Evolutionary conservation across 345 rosid genomes (phyloP).

Genomic region (Lepidium sativum): DNA sequence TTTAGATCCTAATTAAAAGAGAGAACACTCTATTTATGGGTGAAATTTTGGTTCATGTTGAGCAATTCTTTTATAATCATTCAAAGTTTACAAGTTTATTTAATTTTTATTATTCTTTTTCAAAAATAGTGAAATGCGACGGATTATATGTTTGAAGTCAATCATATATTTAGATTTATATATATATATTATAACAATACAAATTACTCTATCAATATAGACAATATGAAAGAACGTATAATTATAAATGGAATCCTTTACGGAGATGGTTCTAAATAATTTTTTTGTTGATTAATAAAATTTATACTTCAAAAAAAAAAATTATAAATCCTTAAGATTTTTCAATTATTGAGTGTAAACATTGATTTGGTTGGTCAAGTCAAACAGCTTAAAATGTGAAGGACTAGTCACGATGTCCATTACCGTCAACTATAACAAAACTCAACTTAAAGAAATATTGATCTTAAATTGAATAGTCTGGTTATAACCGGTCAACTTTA

Average conservation of each 20-base stretch:
- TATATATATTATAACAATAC: no score
- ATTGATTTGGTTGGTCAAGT: neutral
- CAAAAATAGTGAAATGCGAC: no score
- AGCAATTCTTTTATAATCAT: neutral
- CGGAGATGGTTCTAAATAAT: no score
- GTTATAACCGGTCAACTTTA: conserved; percentile 10
- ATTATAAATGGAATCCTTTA: no score
- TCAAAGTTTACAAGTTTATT: neutral
- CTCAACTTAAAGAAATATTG: neutral
- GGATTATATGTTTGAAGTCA: no score
- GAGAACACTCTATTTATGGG: neutral
- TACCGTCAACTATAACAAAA: neutral
- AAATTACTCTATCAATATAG: no score
- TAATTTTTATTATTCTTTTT: neutral
- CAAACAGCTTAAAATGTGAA: neutral
- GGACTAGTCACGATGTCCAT: neutral
- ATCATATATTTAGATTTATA: no score
- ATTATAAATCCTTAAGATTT: neutral
- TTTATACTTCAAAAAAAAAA: no score
- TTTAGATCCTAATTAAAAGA: neutral
- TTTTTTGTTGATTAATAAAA: no score
- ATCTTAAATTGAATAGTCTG: neutral
- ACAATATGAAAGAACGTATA: no score
- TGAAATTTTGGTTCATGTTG: neutral
- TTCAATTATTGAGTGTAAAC: neutral